Conservation (phyloP, 163 green algal genomes). For the Chloromonas sp. region DNA sequence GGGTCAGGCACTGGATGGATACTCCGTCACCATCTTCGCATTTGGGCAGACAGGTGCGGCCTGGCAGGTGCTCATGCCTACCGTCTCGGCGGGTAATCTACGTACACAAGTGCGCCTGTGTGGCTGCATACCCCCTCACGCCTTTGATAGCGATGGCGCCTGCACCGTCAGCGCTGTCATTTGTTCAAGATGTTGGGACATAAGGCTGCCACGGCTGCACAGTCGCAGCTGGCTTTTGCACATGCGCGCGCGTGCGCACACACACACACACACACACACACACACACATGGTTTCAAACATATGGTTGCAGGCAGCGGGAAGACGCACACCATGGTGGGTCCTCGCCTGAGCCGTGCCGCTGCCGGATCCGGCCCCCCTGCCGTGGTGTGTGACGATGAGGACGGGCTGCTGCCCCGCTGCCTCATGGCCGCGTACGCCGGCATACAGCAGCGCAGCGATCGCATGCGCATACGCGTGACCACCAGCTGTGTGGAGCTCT, state of each 20-base stretch:
- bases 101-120: too few relatives aligned
- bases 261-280: too few relatives aligned
- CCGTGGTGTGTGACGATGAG: slow-evolving; percentile 9
- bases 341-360: slow-evolving; percentile 33
- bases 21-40: slow-evolving; percentile 58
- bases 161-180: too few relatives aligned
- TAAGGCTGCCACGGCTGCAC: too few relatives aligned
- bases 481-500: slow-evolving; percentile 50
- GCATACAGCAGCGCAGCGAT: slow-evolving; percentile 14
- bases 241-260: too few relatives aligned
- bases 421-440: slow-evolving; percentile 11
- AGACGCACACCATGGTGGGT: slow-evolving; percentile 68
- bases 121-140: too few relatives aligned
- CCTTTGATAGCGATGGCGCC: too few relatives aligned
- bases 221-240: too few relatives aligned
- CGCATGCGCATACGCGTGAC: slow-evolving; percentile 22
- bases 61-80: background rate
- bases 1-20: slow-evolving; percentile 38
- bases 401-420: slow-evolving; percentile 54
- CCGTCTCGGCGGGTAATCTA: too few relatives aligned
- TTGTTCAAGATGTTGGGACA: too few relatives aligned
- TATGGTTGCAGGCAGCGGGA: slow-evolving; percentile 40
- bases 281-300: too few relatives aligned
- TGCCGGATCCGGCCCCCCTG: background rate
- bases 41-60: slow-evolving; percentile 51